These are phyloP conservation scores for Bromus sterilis DNA, from an alignment of 176 grass and related monocot species.

Conservation along the genomic window DNA sequence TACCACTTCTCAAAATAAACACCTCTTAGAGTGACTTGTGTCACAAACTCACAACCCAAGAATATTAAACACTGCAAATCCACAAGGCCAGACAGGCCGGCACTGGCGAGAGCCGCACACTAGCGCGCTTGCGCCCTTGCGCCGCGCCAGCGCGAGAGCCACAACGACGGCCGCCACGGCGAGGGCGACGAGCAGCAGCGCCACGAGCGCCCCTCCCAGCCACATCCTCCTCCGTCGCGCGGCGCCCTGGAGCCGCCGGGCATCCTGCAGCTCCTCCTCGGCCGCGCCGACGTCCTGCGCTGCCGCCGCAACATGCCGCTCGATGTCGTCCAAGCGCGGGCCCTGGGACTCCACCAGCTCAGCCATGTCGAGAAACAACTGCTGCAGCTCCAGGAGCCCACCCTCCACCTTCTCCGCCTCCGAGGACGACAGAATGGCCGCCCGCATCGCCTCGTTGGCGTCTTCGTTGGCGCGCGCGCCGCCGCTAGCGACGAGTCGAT, in stretches of 20 bases:
- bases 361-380: constrained; percentile 77
- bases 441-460: constrained; percentile 29
- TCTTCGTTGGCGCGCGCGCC: neutral
- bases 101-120: neutral
- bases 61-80: too few species aligned
- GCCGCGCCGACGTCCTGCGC: constrained; percentile 35
- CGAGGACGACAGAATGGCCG: constrained; percentile 27
- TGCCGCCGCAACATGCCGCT: constrained; percentile 40
- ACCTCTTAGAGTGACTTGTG: too few species aligned
- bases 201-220: too few species aligned
- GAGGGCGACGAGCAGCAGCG: too few species aligned
- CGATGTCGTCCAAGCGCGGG: constrained; percentile 42
- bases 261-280: constrained; percentile 26
- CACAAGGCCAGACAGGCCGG: neutral
- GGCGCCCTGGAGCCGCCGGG: constrained; percentile 25
- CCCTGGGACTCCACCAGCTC: constrained; percentile 53
- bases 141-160: constrained; percentile 11
- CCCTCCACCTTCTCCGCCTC: constrained; percentile 45
- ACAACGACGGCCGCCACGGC: too few species aligned
- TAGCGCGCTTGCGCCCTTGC: neutral
- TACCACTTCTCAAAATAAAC: too few species aligned
- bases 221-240: constrained; percentile 17
- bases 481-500: constrained; percentile 26
- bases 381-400: constrained; percentile 65
- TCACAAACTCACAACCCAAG: too few species aligned